Conservation (phyloP, 2,329 filamentous ascomycete genomes). For the Monilinia laxa region DNA sequence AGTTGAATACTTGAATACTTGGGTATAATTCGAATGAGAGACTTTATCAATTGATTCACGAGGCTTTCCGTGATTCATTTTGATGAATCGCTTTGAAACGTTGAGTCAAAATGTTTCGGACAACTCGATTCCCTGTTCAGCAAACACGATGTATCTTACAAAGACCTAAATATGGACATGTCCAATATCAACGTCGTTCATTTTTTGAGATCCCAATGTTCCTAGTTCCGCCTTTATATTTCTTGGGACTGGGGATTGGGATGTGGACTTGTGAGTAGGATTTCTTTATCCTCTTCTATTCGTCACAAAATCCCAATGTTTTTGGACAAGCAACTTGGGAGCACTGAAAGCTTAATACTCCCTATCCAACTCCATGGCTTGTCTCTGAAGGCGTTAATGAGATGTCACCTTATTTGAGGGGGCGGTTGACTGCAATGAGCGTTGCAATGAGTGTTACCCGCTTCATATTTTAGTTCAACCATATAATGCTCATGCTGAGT, state of each 20-base stretch:
- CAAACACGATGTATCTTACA: slow-evolving; percentile 1
- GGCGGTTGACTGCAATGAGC: neutral
- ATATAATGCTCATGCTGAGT: slow-evolving; percentile 14
- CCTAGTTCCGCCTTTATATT: slow-evolving; percentile 57
- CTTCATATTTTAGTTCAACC: neutral
- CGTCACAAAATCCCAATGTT: too few species aligned
- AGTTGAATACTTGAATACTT: too few species aligned
- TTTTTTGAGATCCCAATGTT: slow-evolving; percentile 30
- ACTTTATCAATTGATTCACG: neutral
- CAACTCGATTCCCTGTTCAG: neutral
- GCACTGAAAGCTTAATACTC: slow-evolving; percentile 6
- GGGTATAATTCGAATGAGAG: neutral
- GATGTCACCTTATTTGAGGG: neutral
- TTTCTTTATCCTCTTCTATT: neutral
- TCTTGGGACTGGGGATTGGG: slow-evolving; percentile 61
- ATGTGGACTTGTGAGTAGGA: slow-evolving; percentile 52
- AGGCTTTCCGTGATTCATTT: neutral
- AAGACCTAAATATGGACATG: slow-evolving; percentile 1
- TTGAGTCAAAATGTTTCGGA: slow-evolving; percentile 13
- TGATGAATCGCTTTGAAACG: neutral
- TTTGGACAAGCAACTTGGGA: neutral
- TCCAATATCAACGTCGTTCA: slow-evolving; percentile 25
- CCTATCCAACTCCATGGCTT: neutral
- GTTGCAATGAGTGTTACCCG: neutral
- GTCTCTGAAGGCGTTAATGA: neutral